These are phyloP conservation scores for Suhomyces faveliae DNA, from an alignment of 805 yeast species.

Conservation along the genomic window DNA sequence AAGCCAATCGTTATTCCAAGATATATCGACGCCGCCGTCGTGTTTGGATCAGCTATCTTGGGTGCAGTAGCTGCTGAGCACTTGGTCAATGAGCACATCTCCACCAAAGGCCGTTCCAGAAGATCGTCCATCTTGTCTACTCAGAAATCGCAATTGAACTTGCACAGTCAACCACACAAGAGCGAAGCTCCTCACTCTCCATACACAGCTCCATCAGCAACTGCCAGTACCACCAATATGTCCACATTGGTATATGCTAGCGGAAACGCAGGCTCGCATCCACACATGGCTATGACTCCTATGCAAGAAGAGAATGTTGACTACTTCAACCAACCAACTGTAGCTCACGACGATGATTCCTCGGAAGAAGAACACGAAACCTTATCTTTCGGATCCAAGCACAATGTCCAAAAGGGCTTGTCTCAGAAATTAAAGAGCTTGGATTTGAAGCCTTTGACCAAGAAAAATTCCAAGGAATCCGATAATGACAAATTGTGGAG, in stretches of 20 bases:
- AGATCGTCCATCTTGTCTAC: constrained; percentile 31
- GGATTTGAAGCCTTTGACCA: constrained; percentile 39
- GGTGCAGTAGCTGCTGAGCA: constrained; percentile 92
- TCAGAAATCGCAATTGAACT: constrained; percentile 32
- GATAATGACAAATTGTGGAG: constrained; percentile 75
- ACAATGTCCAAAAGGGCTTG: constrained; percentile 52
- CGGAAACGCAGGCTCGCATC: constrained; percentile 25
- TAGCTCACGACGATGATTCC: constrained; percentile 17
- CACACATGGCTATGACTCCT: constrained; percentile 37
- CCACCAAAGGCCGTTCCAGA: constrained; percentile 33
- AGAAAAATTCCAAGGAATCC: constrained; percentile 16
- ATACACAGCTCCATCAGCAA: constrained; percentile 79
- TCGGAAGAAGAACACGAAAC: constrained; percentile 49
- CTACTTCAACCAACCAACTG: constrained; percentile 37
- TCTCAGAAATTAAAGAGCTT: constrained; percentile 41
- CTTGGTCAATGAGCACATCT: constrained; percentile 41
- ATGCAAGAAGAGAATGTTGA: constrained; percentile 38
- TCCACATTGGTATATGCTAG: constrained; percentile 47
- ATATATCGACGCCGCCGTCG: constrained; percentile 96
- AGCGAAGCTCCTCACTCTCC: constrained; percentile 53
- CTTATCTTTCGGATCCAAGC: constrained; percentile 61
- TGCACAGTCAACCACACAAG: constrained; percentile 13
- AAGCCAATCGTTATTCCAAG: constrained; percentile 89
- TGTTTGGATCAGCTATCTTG: constrained; percentile 89
- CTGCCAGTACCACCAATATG: constrained; percentile 61